These are phyloP conservation scores for Tribonema minus DNA, from an alignment of 108 stramenopile species.

Conservation along the genomic window DNA sequence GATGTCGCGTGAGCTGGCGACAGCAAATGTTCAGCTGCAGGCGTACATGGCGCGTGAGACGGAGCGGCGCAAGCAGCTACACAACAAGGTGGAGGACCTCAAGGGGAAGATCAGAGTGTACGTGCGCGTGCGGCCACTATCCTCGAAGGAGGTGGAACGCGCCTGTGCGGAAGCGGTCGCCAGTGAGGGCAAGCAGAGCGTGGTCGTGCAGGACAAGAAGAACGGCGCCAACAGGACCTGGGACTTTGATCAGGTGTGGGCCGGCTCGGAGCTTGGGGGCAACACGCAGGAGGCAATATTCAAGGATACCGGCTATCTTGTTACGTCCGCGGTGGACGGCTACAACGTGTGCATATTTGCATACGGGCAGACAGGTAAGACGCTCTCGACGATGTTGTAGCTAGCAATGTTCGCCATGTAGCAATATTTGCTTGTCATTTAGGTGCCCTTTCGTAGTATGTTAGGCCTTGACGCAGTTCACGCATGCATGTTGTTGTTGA, in stretches of 20 bases:
- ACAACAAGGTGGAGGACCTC: constrained; percentile 54
- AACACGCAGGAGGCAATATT: constrained; percentile 50
- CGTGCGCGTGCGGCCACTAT: constrained; percentile 51
- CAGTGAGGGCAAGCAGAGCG: constrained; percentile 45
- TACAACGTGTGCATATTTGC: constrained; percentile 60
- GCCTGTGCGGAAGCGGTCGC: constrained; percentile 45
- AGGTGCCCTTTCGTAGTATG: no score
- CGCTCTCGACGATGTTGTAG: no score
- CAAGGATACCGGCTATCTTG: constrained; percentile 51
- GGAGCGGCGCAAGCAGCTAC: constrained; percentile 49
- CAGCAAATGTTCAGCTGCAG: no score
- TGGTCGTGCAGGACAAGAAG: constrained; percentile 35
- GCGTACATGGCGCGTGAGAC: no score
- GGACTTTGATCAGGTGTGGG: constrained; percentile 51
- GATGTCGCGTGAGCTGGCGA: no score
- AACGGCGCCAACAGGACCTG: constrained; percentile 38
- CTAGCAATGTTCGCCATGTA: no score
- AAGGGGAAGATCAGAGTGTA: constrained; percentile 58
- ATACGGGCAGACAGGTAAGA: constrained; percentile 56
- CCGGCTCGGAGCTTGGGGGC: constrained; percentile 2
- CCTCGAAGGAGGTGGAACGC: constrained; percentile 34
- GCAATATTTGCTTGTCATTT: no score
- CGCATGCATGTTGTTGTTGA: no score
- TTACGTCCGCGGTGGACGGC: constrained; percentile 52
- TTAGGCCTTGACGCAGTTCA: no score